Percentiles rank a stretch among this genome's conserved stretches.
These are phyloP conservation scores for Citrus australasica DNA, from an alignment of 345 rosid genomes.

Conservation along the genomic window DNA sequence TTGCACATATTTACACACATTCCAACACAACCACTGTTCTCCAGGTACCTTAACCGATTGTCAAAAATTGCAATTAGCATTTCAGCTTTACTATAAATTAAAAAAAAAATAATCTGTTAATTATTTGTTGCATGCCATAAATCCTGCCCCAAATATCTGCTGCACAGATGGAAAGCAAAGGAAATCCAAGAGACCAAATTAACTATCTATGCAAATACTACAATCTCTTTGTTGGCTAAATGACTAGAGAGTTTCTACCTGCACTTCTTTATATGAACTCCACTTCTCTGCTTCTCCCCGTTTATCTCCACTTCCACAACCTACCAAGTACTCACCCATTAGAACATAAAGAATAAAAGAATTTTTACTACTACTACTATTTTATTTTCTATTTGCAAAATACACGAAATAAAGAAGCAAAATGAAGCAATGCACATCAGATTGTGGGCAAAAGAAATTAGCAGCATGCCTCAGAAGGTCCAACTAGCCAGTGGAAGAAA, in stretches of 20 bases:
- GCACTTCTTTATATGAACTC: conserved; percentile 81
- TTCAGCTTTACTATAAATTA: not conserved
- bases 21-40: conserved; percentile 97
- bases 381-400: not conserved
- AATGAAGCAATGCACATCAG: not conserved
- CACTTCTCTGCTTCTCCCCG: conserved; percentile 90
- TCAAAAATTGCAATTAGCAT: conserved; percentile 1
- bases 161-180: not conserved
- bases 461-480: conserved; percentile 75
- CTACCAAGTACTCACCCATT: conserved; percentile 23
- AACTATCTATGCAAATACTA: not conserved
- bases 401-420: not conserved
- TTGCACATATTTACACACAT: conserved; percentile 98
- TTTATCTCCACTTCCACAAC: conserved; percentile 81
- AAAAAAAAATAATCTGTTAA: not conserved
- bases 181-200: not conserved
- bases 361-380: not conserved
- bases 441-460: not conserved
- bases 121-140: not conserved
- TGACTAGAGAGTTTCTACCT: conserved; percentile 30
- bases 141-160: not conserved
- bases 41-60: conserved; percentile 63
- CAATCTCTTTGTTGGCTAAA: not conserved
- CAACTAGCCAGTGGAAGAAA: conserved; percentile 93
- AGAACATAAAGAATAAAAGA: not conserved